A percentile compares a stretch with the other conserved stretches of the same genome.
Evolutionary conservation across 495 filamentous ascomycete genomes (phyloP).

Genomic region (Patellaria atrata): DNA sequence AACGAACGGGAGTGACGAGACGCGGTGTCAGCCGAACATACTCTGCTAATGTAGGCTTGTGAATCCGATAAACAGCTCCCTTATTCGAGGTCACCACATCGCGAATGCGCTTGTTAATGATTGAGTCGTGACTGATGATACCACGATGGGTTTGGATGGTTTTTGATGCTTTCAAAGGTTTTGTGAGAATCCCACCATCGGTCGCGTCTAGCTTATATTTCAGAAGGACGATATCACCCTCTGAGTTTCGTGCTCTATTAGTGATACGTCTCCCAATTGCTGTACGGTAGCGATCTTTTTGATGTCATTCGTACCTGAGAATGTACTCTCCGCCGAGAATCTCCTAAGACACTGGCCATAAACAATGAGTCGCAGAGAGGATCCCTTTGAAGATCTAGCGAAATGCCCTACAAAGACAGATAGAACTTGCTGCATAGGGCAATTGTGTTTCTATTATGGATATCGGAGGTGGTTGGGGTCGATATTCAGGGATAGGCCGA

Average conservation of each 20-base stretch:
- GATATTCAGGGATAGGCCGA: no score
- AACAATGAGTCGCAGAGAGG: no score
- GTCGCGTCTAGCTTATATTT: slow-evolving; percentile 29
- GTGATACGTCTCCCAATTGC: no score
- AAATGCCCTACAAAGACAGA: no score
- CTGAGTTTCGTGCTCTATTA: slow-evolving; percentile 26
- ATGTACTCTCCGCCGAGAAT: slow-evolving; percentile 1
- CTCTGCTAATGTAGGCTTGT: slow-evolving; percentile 52
- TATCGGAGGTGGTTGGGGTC: no score
- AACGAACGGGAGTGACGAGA: slow-evolving; percentile 54
- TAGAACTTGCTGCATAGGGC: no score
- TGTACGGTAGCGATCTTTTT: no score
- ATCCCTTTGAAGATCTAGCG: no score
- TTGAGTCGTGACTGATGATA: slow-evolving; percentile 38
- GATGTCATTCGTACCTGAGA: background rate
- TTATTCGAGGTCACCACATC: slow-evolving; percentile 40
- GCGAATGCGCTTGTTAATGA: slow-evolving; percentile 47
- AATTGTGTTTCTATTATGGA: no score
- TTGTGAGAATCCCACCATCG: slow-evolving; percentile 32
- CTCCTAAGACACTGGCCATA: no score
- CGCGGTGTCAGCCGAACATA: slow-evolving; percentile 51
- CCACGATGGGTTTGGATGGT: slow-evolving; percentile 37
- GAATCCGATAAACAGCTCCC: slow-evolving; percentile 36
- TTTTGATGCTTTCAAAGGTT: slow-evolving; percentile 32
- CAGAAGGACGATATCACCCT: slow-evolving; percentile 45